Evolutionary conservation across 148 eudicot genomes (phyloP), one percentile per base, ranked within the genome.

Genomic region (Diospyros lotus): DNA sequence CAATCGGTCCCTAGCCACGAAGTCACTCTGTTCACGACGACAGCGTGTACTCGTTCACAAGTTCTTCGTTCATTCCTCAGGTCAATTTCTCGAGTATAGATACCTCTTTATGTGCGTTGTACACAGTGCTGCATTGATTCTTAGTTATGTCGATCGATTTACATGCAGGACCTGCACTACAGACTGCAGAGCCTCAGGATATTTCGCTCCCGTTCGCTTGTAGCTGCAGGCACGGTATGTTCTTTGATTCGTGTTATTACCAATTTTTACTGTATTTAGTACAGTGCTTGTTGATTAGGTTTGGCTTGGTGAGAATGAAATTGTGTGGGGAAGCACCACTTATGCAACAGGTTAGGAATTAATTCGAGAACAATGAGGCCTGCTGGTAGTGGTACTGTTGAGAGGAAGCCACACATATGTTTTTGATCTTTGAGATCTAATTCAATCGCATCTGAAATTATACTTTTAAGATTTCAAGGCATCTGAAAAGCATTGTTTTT

Each of bases 111-210:
- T 73, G 9, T 55, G 3, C 2, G 13, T 60, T 28, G 39, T n/a
- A 9, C 55, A 6, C n/a, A 6, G 12, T 56, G 38, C 41, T 70
- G 40, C 9, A 8, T 11, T 17, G n/a, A 41, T 40, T 62, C 44
- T 17, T 5, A 9, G 55, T 66, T 66, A 40, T 42, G 75, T 61
- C 58, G 55, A 45, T 48, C 17, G 28, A 28, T 71, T 52, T 3
- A 69, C 17, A 38, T 82, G 75, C 86, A 92, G 97, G 97, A 92
- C 77, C 92, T 90, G 75, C 28, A 28, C 28, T 94, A 94, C 73
- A 92, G 92, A 80, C 98, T 7, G 98, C 96, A 55, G 97, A 94
- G 73, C 84, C 83, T 82, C 98, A 92, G 85, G 64, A 90, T 50
- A 92, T 94, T 41, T 80, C 73, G 11, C 90, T 94, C 45, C 98